Evolutionary conservation across 1,139 yeast species (phyloP), one percentile per base, ranked within the genome.

Genomic region (Lodderomyces elongisporus): DNA sequence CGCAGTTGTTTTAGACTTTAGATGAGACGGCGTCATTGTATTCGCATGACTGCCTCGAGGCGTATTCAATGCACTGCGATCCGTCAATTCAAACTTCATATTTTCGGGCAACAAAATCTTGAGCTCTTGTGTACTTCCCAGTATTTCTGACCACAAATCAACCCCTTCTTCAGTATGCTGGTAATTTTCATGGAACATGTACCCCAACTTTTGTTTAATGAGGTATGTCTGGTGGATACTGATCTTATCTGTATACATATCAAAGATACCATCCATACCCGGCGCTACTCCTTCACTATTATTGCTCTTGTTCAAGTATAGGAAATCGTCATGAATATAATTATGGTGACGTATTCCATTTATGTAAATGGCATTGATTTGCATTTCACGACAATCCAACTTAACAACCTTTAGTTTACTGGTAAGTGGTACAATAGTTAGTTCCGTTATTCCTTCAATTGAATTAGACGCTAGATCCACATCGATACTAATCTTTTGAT

Each of bases 311-410:
- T 67, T 66, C 24, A 68, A 57, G 41, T 65, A 61, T 15, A 68
- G 47, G 32, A 58, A 45, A 45, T 68, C 63, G 41, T 62, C 54
- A 54, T 67, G 61, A 6, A 65, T 47, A 36, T 62, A 70, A 36
- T 63, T 62, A 23, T 54, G 42, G 33, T 46, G 53, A 31, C 57
- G 52, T 32, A 57, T 37, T 39, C 57, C 46, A 54, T 89, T 87
- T 30, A 91, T 74, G 28, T 64, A 64, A 7, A 87, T 80, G 24
- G 75, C 74, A 21, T 70, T 69, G 27, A 89, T 74, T 30, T 62
- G 63, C 60, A 87, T 73, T 40, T 85, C 89, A 37, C 96, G 76
- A 43, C 95, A 85, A 54, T 91, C 97, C 35, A 91, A 62, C 36
- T 75, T 74, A 21, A 91, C 66, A 10, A 66, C 63, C 35, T 74